A percentile compares a stretch with the other conserved stretches of the same genome.
Evolutionary conservation across 2,329 filamentous ascomycete species (phyloP).

Genomic region (Cryphonectria parasitica): DNA sequence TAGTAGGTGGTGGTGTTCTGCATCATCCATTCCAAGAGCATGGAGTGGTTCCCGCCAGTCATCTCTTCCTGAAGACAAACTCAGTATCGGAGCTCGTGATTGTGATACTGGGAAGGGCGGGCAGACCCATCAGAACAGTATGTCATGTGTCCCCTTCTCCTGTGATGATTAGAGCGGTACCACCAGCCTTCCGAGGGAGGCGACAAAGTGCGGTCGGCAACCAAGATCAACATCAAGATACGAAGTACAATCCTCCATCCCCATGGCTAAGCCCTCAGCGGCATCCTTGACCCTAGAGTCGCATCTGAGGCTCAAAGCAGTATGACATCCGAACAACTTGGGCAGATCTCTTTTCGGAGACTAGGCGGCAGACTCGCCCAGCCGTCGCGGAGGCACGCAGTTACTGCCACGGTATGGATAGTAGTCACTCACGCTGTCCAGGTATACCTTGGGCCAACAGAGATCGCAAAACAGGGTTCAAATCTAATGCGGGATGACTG

Average conservation of each 20-base stretch:
- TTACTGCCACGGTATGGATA: neutral
- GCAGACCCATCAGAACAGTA: neutral
- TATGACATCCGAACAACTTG: conserved; percentile 12
- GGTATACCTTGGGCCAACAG: conserved; percentile 2
- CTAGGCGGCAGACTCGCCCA: conserved; percentile 12
- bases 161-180: neutral
- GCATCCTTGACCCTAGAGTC: neutral
- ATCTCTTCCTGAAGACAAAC: neutral
- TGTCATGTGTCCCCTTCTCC: neutral
- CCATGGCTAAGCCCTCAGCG: neutral
- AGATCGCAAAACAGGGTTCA: conserved; percentile 9
- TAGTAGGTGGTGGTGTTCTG: neutral
- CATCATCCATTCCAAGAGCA: neutral
- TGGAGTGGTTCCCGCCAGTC: neutral
- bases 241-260: neutral
- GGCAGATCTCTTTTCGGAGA: conserved; percentile 11
- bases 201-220: neutral
- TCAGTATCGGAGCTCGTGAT: neutral
- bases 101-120: conserved; percentile 9
- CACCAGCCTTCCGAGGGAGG: neutral
- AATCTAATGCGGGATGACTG: conserved; percentile 4
- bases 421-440: neutral
- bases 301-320: conserved; percentile 13
- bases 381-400: neutral
- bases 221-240: neutral